Evolutionary conservation across 192 early-diverging fungal species (phyloP).

Genomic region (Chytriomyces confervae): DNA sequence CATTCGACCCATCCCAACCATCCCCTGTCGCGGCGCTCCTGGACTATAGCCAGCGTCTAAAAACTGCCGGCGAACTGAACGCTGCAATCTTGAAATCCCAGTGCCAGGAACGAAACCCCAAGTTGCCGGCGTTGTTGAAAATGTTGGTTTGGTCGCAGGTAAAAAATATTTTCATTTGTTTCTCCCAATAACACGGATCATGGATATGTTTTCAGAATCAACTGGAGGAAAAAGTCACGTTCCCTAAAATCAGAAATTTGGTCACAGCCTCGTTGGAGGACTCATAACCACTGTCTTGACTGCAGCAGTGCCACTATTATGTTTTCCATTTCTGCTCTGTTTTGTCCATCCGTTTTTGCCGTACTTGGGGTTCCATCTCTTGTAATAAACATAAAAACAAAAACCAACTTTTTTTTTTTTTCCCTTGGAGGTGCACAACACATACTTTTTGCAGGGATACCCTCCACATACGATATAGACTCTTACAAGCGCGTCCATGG

Average conservation of each 20-base stretch:
- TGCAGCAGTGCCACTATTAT: no score
- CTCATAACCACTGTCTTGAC: neutral
- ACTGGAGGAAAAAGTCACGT: constrained; percentile 81
- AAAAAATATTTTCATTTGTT: neutral
- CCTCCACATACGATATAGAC: no score
- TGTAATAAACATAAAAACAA: no score
- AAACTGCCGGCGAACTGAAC: constrained; percentile 93
- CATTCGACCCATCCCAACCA: constrained; percentile 72
- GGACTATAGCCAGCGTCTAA: constrained; percentile 88
- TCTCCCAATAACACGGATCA: neutral
- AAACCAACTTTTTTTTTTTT: no score
- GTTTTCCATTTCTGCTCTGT: no score
- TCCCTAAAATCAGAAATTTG: constrained; percentile 87
- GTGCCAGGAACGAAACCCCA: constrained; percentile 93
- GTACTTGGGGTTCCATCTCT: no score
- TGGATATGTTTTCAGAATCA: constrained; percentile 55
- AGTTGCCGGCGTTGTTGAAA: constrained; percentile 86
- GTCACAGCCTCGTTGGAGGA: constrained; percentile 72
- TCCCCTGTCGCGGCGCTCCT: constrained; percentile 88
- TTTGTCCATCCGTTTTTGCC: no score
- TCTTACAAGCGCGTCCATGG: no score
- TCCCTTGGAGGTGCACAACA: no score
- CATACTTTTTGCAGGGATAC: no score
- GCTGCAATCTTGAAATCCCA: constrained; percentile 87
- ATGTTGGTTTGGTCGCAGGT: constrained; percentile 94